Evolutionary conservation across 1,284 basidiomycete genomes (phyloP), one percentile per base, ranked within the genome.

Genomic region (Moesziomyces globuligerus): DNA sequence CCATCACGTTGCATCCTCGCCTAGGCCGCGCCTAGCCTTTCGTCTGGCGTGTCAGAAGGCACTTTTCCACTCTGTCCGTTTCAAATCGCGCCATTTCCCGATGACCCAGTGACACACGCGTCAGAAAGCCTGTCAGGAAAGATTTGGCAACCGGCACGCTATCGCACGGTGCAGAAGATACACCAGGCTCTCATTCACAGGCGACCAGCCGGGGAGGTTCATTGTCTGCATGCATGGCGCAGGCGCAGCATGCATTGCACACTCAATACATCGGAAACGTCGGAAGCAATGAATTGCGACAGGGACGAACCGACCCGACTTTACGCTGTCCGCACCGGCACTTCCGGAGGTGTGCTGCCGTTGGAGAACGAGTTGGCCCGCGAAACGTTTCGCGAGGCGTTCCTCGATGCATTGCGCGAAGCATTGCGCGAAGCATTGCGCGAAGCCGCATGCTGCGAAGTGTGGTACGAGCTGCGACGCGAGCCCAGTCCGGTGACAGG

Each of bases 381-480:
- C 34, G 65, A 68, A 8, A 49, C 52, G 46, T 60, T 60, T 10
- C 61, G 36, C 18, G 55, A 65, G 23, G 48, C 20, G 36, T 53
- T 50, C 11, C 65, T 45, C 26, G 58, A 62, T 2, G 50, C 37
- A 17, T 56, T 58, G 24, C 66, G 41, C 9, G 48, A 53, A 4
- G 58, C 65, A 36, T 68, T 61, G 10, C 57, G 40, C 4, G 51
- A 50, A 1, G 62, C 62, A 21, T 66, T 66, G 43, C 55, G 51
- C 4, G 59, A 69, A 26, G 59, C 59, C 1, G 66, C 66, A 29
- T 59, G 40, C 42, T 50, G 59, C 21, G 66, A 69, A 15, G 55
- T 69, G 48, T 62, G 42, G 48, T 58, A 69, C 38, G 66, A 69
- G 45, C 47, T 69, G 20, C 48, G 55, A 29, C 66, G 59, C 7